phyloP scores from a whole-genome alignment of 192 early-diverging fungal species.

The Polychytrium aggregatum region DNA sequence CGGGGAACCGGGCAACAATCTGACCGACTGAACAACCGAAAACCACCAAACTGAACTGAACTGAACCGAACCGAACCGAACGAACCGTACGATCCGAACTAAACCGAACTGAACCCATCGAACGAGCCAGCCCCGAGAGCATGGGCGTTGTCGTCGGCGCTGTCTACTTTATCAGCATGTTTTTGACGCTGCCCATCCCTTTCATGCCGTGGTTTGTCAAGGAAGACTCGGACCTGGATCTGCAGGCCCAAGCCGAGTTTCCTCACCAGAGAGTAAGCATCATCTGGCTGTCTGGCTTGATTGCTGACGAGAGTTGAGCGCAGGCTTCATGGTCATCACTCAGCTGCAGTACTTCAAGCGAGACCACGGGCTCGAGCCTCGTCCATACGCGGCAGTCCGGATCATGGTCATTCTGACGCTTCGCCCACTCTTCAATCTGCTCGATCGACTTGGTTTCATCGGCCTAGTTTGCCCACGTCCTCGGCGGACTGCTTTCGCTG shows the following conservation, averaged over 20 bases:
- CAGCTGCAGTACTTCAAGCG: too few relatives aligned
- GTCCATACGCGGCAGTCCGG: too few relatives aligned
- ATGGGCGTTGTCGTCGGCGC: slow-evolving; percentile 85
- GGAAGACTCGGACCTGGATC: slow-evolving; percentile 6
- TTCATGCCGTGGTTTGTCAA: slow-evolving; percentile 83
- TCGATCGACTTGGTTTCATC: not conserved
- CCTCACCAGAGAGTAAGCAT: slow-evolving; percentile 67
- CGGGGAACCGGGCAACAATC: too few relatives aligned
- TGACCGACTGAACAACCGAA: too few relatives aligned
- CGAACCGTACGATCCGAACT: too few relatives aligned
- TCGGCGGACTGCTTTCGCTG: slow-evolving; percentile 81
- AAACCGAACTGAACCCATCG: not conserved
- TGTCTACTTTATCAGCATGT: slow-evolving; percentile 77
- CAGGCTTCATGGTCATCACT: too few relatives aligned
- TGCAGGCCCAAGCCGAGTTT: slow-evolving; percentile 22
- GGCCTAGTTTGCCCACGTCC: slow-evolving; percentile 70
- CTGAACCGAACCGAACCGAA: not conserved
- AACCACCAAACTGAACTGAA: not conserved
- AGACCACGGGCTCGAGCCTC: too few relatives aligned
- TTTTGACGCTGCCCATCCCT: slow-evolving; percentile 89
- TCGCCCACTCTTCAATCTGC: too few relatives aligned
- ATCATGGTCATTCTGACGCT: too few relatives aligned
- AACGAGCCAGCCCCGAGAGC: slow-evolving; percentile 71
- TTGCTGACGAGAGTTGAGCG: not conserved
- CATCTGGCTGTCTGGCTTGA: too few relatives aligned